A percentile compares a stretch with the other conserved stretches of the same genome.
Conservation (phyloP, 805 yeast genomes). For the Yarrowia keelungensis region DNA sequence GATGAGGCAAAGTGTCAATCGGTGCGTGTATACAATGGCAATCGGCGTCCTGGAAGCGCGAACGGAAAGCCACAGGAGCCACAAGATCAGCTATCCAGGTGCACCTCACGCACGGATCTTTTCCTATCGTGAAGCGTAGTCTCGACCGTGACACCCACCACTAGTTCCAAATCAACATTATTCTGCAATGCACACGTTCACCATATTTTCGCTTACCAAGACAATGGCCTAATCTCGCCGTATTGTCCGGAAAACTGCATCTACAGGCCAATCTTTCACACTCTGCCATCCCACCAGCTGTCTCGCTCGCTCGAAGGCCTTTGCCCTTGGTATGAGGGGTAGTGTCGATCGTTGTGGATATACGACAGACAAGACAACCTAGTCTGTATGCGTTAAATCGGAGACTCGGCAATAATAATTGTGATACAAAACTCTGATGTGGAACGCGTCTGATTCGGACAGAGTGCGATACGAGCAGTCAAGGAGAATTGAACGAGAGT, state of each 20-base stretch:
- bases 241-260: too few relatives aligned
- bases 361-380: constrained; percentile 31
- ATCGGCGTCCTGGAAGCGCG: too few relatives aligned
- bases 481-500: too few relatives aligned
- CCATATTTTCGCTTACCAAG: constrained; percentile 1
- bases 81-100: background rate
- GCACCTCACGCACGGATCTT: background rate
- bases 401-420: constrained; percentile 34
- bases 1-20: constrained; percentile 10
- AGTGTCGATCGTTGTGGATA: constrained; percentile 38
- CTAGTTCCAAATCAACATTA: background rate
- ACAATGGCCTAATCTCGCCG: background rate
- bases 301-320: too few relatives aligned
- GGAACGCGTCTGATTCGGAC: too few relatives aligned
- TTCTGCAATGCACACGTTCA: background rate
- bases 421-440: constrained; percentile 15
- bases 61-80: too few relatives aligned
- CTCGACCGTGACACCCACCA: too few relatives aligned
- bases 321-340: constrained; percentile 28
- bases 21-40: background rate
- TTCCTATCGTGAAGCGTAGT: background rate
- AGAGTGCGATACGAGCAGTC: too few relatives aligned
- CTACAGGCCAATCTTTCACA: background rate
- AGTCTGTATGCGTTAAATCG: constrained; percentile 28
- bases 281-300: constrained; percentile 8